Percentiles rank a stretch among this genome's conserved stretches.
Evolutionary conservation across 768 basidiomycete genomes (phyloP).

Genomic region (Lactarius akahatsu): DNA sequence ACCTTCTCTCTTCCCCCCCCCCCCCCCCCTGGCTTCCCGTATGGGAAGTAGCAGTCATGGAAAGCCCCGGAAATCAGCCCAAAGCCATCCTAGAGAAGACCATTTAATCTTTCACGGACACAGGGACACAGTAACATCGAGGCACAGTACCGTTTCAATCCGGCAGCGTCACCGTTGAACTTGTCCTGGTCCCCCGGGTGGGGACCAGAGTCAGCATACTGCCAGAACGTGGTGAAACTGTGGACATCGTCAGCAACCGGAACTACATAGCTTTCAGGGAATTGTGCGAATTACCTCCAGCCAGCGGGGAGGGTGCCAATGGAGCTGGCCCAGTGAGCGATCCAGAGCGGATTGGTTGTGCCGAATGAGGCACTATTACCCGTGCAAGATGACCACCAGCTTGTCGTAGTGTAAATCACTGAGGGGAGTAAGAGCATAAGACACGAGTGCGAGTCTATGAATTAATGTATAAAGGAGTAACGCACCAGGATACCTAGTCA

Average conservation of each 20-base stretch:
- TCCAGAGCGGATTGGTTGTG: slow-evolving; percentile 56
- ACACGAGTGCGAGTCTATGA: neutral
- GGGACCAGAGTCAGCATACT: slow-evolving; percentile 54
- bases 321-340: slow-evolving; percentile 51
- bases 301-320: slow-evolving; percentile 59
- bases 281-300: slow-evolving; percentile 29
- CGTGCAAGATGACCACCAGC: slow-evolving; percentile 70
- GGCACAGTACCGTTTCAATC: slow-evolving; percentile 40
- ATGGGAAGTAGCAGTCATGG: no score
- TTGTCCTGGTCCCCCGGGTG: slow-evolving; percentile 59
- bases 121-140: neutral
- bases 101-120: no score
- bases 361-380: slow-evolving; percentile 55
- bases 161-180: slow-evolving; percentile 54
- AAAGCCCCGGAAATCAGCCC: no score
- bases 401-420: slow-evolving; percentile 64
- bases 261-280: no score
- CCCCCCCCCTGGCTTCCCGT: no score
- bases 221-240: slow-evolving; percentile 59
- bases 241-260: neutral
- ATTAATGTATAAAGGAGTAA: neutral
- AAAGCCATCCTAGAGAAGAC: no score
- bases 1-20: no score
- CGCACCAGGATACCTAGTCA: slow-evolving; percentile 41
- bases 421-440: neutral